phyloP scores from a whole-genome alignment of 2,329 filamentous ascomycete genomes.

The Trichophyton schoenleinii region DNA sequence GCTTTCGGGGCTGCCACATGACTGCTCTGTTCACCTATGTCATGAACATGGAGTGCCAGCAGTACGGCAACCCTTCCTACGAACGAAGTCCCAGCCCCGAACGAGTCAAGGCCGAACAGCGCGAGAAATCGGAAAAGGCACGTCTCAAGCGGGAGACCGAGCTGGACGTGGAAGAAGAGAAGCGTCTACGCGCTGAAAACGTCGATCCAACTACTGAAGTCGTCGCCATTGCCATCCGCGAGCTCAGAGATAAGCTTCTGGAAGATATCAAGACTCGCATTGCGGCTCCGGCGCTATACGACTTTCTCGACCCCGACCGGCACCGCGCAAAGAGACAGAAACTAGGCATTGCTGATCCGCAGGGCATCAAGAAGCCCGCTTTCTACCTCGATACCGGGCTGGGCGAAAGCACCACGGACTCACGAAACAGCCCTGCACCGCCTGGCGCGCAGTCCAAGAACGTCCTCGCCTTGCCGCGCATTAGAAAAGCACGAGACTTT shows the following conservation, averaged over 20 bases:
- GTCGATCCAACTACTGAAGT: constrained; percentile 85
- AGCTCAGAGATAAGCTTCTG: constrained; percentile 76
- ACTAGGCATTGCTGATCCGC: constrained; percentile 61
- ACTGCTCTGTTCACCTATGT: constrained; percentile 81
- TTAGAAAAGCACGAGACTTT: constrained; percentile 52
- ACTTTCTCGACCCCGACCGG: constrained; percentile 69
- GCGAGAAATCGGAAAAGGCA: constrained; percentile 53
- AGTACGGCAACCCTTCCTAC: constrained; percentile 53
- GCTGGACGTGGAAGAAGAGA: constrained; percentile 78
- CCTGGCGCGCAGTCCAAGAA: constrained; percentile 35
- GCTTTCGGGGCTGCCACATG: constrained; percentile 65
- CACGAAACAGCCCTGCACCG: constrained; percentile 37
- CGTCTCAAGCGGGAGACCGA: constrained; percentile 60
- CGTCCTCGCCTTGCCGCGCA: constrained; percentile 57
- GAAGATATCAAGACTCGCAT: constrained; percentile 81
- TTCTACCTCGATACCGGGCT: constrained; percentile 46
- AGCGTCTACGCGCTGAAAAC: constrained; percentile 70
- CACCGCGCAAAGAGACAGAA: constrained; percentile 68
- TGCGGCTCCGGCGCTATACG: constrained; percentile 65
- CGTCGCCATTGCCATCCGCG: constrained; percentile 61
- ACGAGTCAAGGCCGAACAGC: constrained; percentile 34
- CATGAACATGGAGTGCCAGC: constrained; percentile 79
- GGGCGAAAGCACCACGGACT: constrained; percentile 41
- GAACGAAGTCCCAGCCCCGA: constrained; percentile 38
- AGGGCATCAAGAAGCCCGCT: constrained; percentile 45